A percentile compares a stretch with the other conserved stretches of the same genome.
Conservation (phyloP, 768 basidiomycete species). For the Lactarius sanguifluus region DNA sequence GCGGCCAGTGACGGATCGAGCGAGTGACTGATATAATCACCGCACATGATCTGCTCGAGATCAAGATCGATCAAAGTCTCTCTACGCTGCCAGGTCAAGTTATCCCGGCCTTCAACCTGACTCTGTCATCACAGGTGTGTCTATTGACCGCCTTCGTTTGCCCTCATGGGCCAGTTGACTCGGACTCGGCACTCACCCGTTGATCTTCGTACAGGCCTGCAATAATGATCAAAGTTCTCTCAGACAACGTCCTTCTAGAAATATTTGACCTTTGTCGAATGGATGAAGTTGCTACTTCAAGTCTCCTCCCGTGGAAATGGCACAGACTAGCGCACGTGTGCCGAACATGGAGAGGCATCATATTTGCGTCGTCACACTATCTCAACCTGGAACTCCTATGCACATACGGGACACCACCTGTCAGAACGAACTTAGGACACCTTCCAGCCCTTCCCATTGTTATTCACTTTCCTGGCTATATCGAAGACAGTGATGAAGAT, state of each 20-base stretch:
- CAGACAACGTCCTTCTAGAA: background rate
- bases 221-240: background rate
- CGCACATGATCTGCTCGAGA: too few relatives aligned
- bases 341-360: background rate
- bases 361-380: background rate
- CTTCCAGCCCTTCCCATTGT: background rate
- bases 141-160: background rate
- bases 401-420: background rate
- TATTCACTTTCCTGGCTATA: background rate
- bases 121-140: background rate
- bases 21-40: too few relatives aligned
- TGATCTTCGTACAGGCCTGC: background rate
- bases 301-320: background rate
- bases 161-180: background rate
- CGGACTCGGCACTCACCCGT: background rate
- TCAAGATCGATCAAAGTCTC: too few relatives aligned
- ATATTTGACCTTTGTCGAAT: background rate
- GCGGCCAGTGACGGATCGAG: too few relatives aligned
- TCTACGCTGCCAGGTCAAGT: too few relatives aligned
- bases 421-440: background rate
- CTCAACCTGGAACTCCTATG: slow-evolving; percentile 1
- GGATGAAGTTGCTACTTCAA: background rate
- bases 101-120: background rate
- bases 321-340: background rate
- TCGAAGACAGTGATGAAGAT: background rate